phyloP scores from a whole-genome alignment of 371 early-diverging fungal genomes.

The Actinomortierella wolfii region DNA sequence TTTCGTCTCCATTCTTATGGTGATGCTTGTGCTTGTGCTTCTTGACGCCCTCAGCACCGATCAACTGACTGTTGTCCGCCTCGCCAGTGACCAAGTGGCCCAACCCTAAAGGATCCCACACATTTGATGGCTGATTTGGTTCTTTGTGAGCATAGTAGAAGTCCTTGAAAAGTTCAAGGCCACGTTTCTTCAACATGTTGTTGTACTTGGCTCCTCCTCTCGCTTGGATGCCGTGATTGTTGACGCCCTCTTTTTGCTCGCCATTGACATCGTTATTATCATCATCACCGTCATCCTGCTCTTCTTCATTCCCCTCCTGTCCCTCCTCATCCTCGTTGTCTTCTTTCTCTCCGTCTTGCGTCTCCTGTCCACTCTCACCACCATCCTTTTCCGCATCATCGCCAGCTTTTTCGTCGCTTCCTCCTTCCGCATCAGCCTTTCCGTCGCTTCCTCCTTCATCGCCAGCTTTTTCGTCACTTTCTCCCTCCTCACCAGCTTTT shows the following conservation, averaged over 20 bases:
- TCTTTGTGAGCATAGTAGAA: background rate
- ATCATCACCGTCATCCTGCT: background rate
- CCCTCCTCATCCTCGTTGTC: background rate
- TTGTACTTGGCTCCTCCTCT: background rate
- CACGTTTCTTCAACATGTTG: background rate
- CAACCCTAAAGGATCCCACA: no score
- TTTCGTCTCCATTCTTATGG: no score
- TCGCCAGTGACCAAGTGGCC: no score
- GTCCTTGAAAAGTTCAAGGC: background rate
- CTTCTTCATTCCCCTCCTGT: background rate
- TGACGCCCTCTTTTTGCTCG: background rate
- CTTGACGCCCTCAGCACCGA: no score
- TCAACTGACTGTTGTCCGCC: no score
- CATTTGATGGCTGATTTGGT: no score
- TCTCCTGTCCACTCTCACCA: slow-evolving; percentile 4
- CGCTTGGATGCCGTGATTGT: background rate
- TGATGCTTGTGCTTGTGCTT: background rate
- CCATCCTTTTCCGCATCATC: background rate
- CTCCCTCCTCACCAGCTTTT: no score
- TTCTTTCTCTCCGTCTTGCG: slow-evolving; percentile 5
- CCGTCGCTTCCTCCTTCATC: no score
- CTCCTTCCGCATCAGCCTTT: no score
- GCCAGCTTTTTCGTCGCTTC: background rate
- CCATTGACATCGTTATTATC: background rate
- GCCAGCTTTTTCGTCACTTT: no score